Base-by-base conservation (phyloP, 108 stramenopile genomes). In the Nitzschia inconspicua region DNA sequence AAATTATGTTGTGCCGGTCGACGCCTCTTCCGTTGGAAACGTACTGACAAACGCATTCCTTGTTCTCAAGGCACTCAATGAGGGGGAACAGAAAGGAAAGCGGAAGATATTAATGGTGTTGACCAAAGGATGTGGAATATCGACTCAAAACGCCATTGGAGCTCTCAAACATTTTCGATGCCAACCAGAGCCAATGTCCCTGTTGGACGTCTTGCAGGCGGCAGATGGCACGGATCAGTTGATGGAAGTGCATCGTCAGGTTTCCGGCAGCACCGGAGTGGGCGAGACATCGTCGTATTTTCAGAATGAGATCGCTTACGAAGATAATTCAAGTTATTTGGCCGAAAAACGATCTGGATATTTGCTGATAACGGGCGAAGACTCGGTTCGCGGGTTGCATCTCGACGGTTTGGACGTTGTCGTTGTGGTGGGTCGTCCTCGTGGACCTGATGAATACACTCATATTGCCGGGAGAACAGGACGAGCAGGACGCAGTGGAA, bases 391-490 rank as follows among this genome's bases (percentile, higher is more conserved):
- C 31, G 97, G 97, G 16, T 68, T 98, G 35, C 95, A 98, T 71
- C 66, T 98, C 37, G 88, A 89, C 49, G 83, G 77, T 4, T 66
- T 96, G 1, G 89, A 91, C 57, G 74, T 70, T 0, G 95, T 98
- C 13, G 60, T 98, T 24, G 72, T 93, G 32, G 78, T 95, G 25
- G 88, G 94, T 24, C 73, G 77, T 57, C 86, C 97, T 3, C 62
- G 65, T n/a, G 78, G 89, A 31, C 88, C 92, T 0, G 95, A 98
- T 66, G 94, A 95, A 62, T 98, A 98, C 75, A 86, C 85, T 0
- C 97, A 98, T 65, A 91, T 98, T 67, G 95, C 97, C 18, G 97
- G 97, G 2, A 65, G 97, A 26, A 93, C 93, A 18, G 97, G 97
- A 49, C 77, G 97, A 42, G 89, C 88, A 18, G 94, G 94, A 20